Evolutionary conservation across 2,329 filamentous ascomycete genomes (phyloP), one percentile per base, ranked within the genome.

Genomic region (Blastomyces gilchristii): DNA sequence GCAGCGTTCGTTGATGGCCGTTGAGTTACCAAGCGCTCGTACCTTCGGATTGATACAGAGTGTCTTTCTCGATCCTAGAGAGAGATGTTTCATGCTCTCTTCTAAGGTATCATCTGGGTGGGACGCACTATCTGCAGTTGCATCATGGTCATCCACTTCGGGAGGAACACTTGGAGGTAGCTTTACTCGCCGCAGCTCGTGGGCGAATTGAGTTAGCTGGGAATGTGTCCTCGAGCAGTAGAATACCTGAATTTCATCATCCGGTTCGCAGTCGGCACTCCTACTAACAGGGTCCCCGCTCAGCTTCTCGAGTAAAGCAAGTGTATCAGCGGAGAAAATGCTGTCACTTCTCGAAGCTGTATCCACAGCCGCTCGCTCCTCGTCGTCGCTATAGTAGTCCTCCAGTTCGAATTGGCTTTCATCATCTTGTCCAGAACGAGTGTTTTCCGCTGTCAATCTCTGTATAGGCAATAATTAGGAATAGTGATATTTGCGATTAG

Each of bases 201-300:
- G 83, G 22, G 93, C 87, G 74, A 97, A 96, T 71, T 97, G 92
- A 0, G 88, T 88, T 16, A 97, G 77, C 71, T 97, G 92, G 2
- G 92, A 97, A 74, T 97, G 92, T 0, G 92, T 97, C 71, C 92
- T 84, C 8, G 92, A 97, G 63, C 91, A 94, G 76, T 93, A 96
- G 74, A 90, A 96, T 60, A 97, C 89, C 80, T 93, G 96, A 60
- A 88, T 79, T 67, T 88, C 85, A 62, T 90, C 85, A 8, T 81
- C 74, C 47, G 31, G 60, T n/a, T 80, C 75, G 6, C 80, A 77
- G 9, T 82, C 77, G 8, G 80, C 76, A 18, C 73, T 68, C 22
- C 71, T 72, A 62, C 63, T 60, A n/a, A 47, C 43, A 28, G 69
- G 63, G 16, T 70, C 70, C 74, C 67, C 85, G 69, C 83, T 83